Evolutionary conservation across 192 early-diverging fungal species (phyloP), one percentile per base, ranked within the genome.

Genomic region (Piromyces finnis): DNA sequence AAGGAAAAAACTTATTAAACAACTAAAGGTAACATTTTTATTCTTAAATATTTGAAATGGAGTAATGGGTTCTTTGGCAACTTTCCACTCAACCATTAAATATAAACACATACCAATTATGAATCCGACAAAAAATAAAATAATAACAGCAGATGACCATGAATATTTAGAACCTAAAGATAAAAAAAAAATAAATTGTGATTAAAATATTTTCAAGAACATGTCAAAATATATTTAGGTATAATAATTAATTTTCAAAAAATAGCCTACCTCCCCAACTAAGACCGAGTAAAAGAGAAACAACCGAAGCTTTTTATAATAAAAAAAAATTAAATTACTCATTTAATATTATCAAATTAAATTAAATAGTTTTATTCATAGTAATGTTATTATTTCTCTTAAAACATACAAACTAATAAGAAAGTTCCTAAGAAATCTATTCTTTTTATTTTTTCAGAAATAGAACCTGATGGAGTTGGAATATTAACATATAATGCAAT

Each of bases 41-140:
- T 68, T 68, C n/a, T 68, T 68, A n/a, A 68, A 68, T n/a, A 68
- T 68, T 68, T 68, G 26, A 6, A 68, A 68, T 68, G 51, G 51
- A 84, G 78, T 77, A 41, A 97, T 84, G 14, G 96, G 94, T 77
- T 91, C 89, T 28, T 83, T 80, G 3, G 94, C 86, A 18, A 91
- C 39, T 80, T 87, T 87, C 37, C 84, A 83, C 85, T 97, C 94
- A 32, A 93, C 84, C 28, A 85, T 83, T 12, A 85, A 86, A 82
- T 96, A 95, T 7, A 85, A 86, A 81, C 95, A 95, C 15, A 82
- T 83, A 14, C 81, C 27, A 28, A 89, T 78, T n/a, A 90, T 30
- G 12, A 86, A 37, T 17, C 77, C 81, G 28, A 93, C 91, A 41
- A 91, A 81, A 16, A 83, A 81, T 32, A 32, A 79, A 30, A 81